Conservation (phyloP, 2,329 filamentous ascomycete genomes). For the Trichoderma cornu-damae region DNA sequence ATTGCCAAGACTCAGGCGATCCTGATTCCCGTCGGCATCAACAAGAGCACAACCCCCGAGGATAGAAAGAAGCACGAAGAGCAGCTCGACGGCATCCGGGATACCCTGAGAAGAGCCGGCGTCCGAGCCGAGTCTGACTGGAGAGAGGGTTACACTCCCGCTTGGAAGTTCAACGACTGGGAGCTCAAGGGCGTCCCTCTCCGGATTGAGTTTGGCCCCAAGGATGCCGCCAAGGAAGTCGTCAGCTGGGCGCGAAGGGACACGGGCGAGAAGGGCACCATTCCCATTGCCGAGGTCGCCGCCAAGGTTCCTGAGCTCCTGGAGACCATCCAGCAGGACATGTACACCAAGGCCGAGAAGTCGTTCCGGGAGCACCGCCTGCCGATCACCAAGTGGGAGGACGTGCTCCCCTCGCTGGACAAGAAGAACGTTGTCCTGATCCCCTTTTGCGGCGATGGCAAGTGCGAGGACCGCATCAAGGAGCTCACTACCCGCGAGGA, state of each 20-base stretch:
- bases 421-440: conserved; percentile 89
- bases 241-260: conserved; percentile 86
- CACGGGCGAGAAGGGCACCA: conserved; percentile 73
- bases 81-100: conserved; percentile 66
- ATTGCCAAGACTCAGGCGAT: conserved; percentile 82
- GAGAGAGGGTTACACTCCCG: conserved; percentile 87
- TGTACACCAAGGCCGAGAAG: conserved; percentile 70
- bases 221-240: conserved; percentile 80
- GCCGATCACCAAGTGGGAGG: conserved; percentile 78
- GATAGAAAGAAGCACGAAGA: conserved; percentile 71
- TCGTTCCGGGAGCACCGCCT: conserved; percentile 77
- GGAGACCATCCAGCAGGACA: conserved; percentile 81
- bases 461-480: conserved; percentile 94
- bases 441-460: conserved; percentile 73
- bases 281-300: conserved; percentile 68
- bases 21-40: conserved; percentile 89
- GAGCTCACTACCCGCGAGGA: conserved; percentile 77
- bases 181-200: conserved; percentile 94
- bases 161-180: conserved; percentile 99
- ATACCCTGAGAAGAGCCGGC: conserved; percentile 63
- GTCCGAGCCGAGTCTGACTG: conserved; percentile 77
- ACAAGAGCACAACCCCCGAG: conserved; percentile 76
- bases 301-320: conserved; percentile 74
- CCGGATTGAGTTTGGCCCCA: conserved; percentile 91
- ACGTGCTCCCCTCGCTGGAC: conserved; percentile 86